A percentile compares a stretch with the other conserved stretches of the same genome.
Conservation (phyloP, 23 red algal genomes). For the Chondrus crispus region DNA sequence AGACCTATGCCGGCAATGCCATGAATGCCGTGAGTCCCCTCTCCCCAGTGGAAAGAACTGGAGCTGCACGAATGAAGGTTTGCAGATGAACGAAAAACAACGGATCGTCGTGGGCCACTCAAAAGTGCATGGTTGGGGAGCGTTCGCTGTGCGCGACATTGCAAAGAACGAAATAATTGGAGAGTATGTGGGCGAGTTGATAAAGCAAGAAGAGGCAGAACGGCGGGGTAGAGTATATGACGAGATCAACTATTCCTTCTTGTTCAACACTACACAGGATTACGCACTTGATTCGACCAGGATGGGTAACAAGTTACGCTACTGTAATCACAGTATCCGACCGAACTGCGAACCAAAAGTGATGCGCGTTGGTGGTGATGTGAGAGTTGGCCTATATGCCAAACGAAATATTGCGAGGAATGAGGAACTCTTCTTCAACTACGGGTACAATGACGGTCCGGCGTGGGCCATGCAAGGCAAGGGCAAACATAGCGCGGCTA, state of each 20-base stretch:
- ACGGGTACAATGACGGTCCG: slow-evolving; percentile 63
- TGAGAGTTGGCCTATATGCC: slow-evolving; percentile 73
- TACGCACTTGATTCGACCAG: slow-evolving; percentile 73
- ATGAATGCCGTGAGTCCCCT: slow-evolving; percentile 3
- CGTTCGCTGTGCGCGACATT: slow-evolving; percentile 46
- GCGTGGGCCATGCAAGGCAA: slow-evolving; percentile 32
- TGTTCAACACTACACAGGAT: slow-evolving; percentile 76
- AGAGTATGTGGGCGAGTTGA: slow-evolving; percentile 90
- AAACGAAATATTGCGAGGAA: slow-evolving; percentile 72
- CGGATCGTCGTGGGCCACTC: slow-evolving; percentile 53
- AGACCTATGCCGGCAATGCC: slow-evolving; percentile 69
- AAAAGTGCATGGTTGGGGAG: slow-evolving; percentile 77
- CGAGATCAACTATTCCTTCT: slow-evolving; percentile 62
- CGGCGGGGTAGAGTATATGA: slow-evolving; percentile 81
- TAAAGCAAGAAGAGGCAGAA: slow-evolving; percentile 70
- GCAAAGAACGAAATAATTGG: slow-evolving; percentile 65
- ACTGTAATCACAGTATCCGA: slow-evolving; percentile 71
- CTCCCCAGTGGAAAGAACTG: neutral
- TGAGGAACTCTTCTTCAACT: slow-evolving; percentile 96
- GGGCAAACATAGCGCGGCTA: neutral
- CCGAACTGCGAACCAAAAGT: slow-evolving; percentile 69
- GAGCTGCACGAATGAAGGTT: slow-evolving; percentile 59
- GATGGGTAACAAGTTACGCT: slow-evolving; percentile 71
- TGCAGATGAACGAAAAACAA: slow-evolving; percentile 33
- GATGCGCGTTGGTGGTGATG: slow-evolving; percentile 75